Conservation (phyloP, 148 eudicot genomes). For the Spergularia marina region DNA sequence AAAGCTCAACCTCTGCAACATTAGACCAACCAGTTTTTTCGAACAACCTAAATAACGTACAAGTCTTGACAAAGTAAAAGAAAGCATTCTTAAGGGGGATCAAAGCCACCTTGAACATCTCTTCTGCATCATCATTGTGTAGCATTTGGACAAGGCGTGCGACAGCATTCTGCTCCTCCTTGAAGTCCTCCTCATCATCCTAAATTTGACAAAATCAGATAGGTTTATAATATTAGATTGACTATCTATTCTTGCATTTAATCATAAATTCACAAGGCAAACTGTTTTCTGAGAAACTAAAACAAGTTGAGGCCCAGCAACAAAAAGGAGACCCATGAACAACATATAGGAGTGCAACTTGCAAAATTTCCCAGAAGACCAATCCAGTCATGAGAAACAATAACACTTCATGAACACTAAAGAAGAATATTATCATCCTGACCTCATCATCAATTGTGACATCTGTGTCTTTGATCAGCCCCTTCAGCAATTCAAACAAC, state of each 20-base stretch:
- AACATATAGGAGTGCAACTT: neutral
- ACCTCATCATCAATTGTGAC: conserved; percentile 69
- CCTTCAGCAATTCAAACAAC: conserved; percentile 79
- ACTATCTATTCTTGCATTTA: neutral
- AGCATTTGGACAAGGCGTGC: conserved; percentile 94
- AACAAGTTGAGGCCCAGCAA: neutral
- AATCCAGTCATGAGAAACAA: neutral
- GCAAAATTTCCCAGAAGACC: neutral
- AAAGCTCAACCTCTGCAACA: neutral
- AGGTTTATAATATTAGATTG: neutral
- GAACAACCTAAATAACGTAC: neutral
- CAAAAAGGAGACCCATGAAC: neutral
- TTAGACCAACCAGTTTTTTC: neutral
- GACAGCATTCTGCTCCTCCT: conserved; percentile 95
- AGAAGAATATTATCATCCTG: conserved; percentile 6
- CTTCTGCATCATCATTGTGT: conserved; percentile 75
- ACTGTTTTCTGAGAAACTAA: neutral
- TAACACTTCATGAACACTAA: neutral
- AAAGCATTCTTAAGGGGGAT: neutral
- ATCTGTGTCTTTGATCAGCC: conserved; percentile 79
- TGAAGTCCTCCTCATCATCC: conserved; percentile 93
- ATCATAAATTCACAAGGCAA: neutral
- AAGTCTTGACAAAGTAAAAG: neutral
- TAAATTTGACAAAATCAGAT: conserved; percentile 26
- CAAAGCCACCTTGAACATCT: conserved; percentile 74